phyloP scores from a whole-genome alignment of 1,139 yeast species.

The Saccharomyces hybrid region DNA sequence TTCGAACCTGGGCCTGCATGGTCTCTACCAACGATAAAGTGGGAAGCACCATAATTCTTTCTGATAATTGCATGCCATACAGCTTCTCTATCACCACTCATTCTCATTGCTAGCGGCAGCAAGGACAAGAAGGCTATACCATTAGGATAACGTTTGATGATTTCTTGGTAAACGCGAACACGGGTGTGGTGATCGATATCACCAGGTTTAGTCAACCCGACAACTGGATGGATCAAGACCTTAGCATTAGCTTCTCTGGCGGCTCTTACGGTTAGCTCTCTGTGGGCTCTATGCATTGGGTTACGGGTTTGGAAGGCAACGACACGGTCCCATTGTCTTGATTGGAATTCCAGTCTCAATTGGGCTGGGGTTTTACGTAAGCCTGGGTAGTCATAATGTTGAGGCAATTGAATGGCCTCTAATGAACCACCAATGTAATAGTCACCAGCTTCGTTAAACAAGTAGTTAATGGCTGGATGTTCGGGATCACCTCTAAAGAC shows the following conservation, averaged over 20 bases:
- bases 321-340: conserved; percentile 80
- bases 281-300: conserved; percentile 97
- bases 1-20: conserved; percentile 97
- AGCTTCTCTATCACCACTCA: conserved; percentile 99
- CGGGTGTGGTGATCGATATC: conserved; percentile 97
- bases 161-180: conserved; percentile 88
- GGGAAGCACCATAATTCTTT: conserved; percentile 94
- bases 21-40: conserved; percentile 95
- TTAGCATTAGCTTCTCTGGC: conserved; percentile 74
- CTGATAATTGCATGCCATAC: conserved; percentile 97
- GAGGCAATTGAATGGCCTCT: conserved; percentile 77
- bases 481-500: conserved; percentile 97
- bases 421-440: conserved; percentile 80
- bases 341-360: conserved; percentile 71
- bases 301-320: conserved; percentile 98
- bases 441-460: conserved; percentile 69
- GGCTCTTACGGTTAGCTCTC: conserved; percentile 92
- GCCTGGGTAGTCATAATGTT: conserved; percentile 84
- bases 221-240: conserved; percentile 91
- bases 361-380: conserved; percentile 87
- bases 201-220: conserved; percentile 94
- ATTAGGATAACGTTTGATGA: conserved; percentile 83
- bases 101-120: conserved; percentile 94
- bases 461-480: conserved; percentile 83
- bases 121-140: conserved; percentile 87